Evolutionary conservation across 495 filamentous ascomycete species (phyloP), one percentile per base, ranked within the genome.

Genomic region (Staphylotrichum longicolle): DNA sequence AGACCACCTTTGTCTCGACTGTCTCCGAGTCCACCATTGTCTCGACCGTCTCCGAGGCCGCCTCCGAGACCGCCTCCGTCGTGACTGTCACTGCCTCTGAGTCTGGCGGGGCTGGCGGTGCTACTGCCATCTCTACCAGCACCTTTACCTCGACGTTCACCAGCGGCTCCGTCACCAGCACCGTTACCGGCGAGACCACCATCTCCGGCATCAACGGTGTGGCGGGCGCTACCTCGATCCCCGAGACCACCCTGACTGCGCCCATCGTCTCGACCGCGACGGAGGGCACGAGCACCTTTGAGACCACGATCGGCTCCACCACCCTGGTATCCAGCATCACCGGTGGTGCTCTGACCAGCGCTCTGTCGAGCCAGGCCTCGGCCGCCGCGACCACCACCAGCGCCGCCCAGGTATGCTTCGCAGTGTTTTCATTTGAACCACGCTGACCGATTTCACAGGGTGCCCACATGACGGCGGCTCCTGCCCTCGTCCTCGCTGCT

Each of bases 61-160:
- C n/a, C n/a, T 0, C 20, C 20, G 20, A 27, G 20, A 27, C 1
- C 20, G 1, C 20, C 20, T 27, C 20, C 37, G 37, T 39, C 37
- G 37, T 39, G 37, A 39, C 37, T 10, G 37, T 39, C 37, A 39
- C 37, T 10, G 37, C 37, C 6, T 39, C 37, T 6, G 0, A 1
- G 37, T 39, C 37, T 6, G 10, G 5, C 37, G 37, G 37, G 37
- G 5, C 37, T 5, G 37, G 37, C 37, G 37, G 1, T 10, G 5
- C 54, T 30, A 46, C 30, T 27, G 53, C 70, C 27, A 60, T 72
- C 54, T 73, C 73, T 42, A 68, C 73, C 42, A 66, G 69, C 57
- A 70, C 61, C 41, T 78, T 68, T 42, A 78, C 76, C 10, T 60
- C 68, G 44, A 65, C 59, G 50, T 60, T 66, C 54, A 68, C 64